Conservation (phyloP, 192 early-diverging fungal species). For the Backusella psychrophila region DNA sequence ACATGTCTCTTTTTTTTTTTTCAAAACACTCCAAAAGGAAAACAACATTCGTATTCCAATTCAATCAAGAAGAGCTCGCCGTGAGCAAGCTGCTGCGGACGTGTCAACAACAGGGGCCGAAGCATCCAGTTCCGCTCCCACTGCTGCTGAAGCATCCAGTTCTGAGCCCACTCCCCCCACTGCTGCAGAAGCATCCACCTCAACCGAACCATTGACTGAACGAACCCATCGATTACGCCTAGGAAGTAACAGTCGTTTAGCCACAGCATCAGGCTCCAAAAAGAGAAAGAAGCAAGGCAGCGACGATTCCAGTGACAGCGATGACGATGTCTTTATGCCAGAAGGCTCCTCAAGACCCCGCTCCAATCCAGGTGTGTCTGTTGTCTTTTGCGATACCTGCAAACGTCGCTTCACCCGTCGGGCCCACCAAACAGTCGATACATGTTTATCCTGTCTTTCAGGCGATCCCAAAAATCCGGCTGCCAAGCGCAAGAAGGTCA, state of each 20-base stretch:
- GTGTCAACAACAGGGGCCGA: conserved; percentile 15
- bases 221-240: not conserved
- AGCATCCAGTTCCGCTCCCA: not conserved
- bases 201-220: not conserved
- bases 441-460: conserved; percentile 31
- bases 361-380: conserved; percentile 20
- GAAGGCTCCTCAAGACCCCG: conserved; percentile 21
- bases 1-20: not conserved
- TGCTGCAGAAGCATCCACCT: not conserved
- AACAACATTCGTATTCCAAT: conserved; percentile 37
- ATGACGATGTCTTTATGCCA: conserved; percentile 17
- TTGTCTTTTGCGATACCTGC: conserved; percentile 47
- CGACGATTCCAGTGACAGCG: conserved; percentile 24
- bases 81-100: not conserved
- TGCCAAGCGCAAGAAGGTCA: not conserved
- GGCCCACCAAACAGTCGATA: conserved; percentile 22
- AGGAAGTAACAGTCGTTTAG: not conserved
- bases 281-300: conserved; percentile 17
- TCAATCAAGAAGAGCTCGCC: not conserved
- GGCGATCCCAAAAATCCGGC: conserved; percentile 2
- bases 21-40: conserved; percentile 13
- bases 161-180: no score
- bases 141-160: not conserved
- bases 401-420: conserved; percentile 37
- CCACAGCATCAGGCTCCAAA: conserved; percentile 21